Base-by-base conservation (phyloP, 176 grass and related monocot genomes). In the Triticum turgidum region DNA sequence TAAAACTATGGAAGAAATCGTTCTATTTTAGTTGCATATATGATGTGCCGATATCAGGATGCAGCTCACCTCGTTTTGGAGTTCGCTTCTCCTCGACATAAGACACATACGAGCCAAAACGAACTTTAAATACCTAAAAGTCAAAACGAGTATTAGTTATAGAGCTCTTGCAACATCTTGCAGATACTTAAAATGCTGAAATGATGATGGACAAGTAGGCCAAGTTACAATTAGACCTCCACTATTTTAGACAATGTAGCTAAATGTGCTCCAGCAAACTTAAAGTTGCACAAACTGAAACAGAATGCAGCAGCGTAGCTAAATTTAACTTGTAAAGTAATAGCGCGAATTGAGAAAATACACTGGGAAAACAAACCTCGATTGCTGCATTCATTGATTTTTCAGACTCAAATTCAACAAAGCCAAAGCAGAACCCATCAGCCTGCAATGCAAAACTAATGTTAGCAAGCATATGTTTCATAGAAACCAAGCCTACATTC, bases 361-460 rank as follows among this genome's bases (percentile, higher is more conserved):
- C 62, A 33, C 18, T 2, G 2, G 0, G 21, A 51, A 39, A 79
- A 89, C 67, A 86, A 82, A 97, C 95, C 92, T 95, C 76, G 18
- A 97, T 86, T 56, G 95, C 92, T 71, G 82, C 89, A 84, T 83
- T 20, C 95, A 95, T 97, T 22, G 92, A 92, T 67, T 91, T 29
- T 37, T 79, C 30, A 44, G 92, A 86, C 65, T 93, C 92, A 87
- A 97, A 97, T 82, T 97, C 89, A 9, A 97, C 89, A 10, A 97
- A 97, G 45, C 95, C 92, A 88, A 93, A 95, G 80, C 84, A 91
- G 79, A 93, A 95, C 27, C 49, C 68, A 69, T 94, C 92, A 87
- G 9, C 1, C 92, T 94, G 84, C 77, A 90, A 61, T 67, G 71
- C 79, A 54, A 83, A 58, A 49, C 27, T 65, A 85, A 83, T 79